phyloP scores from a whole-genome alignment of 148 eudicot species.

The Fallopia convolvulus region DNA sequence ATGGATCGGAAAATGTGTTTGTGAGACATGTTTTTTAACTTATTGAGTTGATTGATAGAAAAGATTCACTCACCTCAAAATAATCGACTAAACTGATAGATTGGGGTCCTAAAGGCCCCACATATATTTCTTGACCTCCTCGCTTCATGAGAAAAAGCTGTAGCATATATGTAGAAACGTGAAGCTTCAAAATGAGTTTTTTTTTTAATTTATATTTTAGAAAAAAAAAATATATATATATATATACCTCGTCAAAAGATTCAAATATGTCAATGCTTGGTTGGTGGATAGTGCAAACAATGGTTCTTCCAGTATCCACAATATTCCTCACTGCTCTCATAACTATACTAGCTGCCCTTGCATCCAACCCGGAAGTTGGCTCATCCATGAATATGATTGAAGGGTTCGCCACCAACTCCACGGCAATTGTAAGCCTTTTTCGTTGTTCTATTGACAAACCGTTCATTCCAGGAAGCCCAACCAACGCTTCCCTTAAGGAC shows the following conservation, averaged over 20 bases:
- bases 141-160: conserved; percentile 15
- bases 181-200: not conserved
- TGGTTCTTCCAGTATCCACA: conserved; percentile 45
- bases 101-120: conserved; percentile 11
- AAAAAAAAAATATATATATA: too few species aligned
- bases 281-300: conserved; percentile 57
- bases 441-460: conserved; percentile 59
- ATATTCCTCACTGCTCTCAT: conserved; percentile 50
- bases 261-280: conserved; percentile 56
- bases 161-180: not conserved
- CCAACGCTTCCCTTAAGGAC: conserved; percentile 29
- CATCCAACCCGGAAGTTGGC: conserved; percentile 64
- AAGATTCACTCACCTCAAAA: conserved; percentile 12
- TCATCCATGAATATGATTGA: conserved; percentile 66
- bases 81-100: conserved; percentile 11
- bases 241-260: conserved; percentile 51
- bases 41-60: not conserved
- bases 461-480: conserved; percentile 39
- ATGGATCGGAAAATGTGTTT: not conserved
- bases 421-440: conserved; percentile 54
- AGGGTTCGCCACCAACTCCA: conserved; percentile 59
- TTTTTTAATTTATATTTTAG: too few species aligned
- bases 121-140: conserved; percentile 18
- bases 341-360: conserved; percentile 60
- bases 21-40: not conserved